Base-by-base conservation (phyloP, 2,329 filamentous ascomycete species). In the Phyllosticta citribraziliensis region DNA sequence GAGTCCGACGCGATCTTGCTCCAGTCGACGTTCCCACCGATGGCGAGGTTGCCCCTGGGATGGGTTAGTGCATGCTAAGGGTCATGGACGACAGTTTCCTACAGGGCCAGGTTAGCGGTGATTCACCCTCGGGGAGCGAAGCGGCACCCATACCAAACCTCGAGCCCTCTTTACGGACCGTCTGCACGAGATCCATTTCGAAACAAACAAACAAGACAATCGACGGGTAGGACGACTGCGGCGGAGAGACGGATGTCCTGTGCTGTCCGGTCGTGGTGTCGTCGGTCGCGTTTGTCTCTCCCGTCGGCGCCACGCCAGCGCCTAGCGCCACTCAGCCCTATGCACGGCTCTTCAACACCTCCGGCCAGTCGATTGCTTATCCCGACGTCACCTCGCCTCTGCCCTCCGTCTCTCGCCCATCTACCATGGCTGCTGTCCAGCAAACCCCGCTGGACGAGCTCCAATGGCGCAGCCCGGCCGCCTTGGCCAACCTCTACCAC, bases 161-260 rank as follows among this genome's bases (percentile, higher is more conserved):
- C 64, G 82, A 85, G 64, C 85, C 85, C 73, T 96, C 93, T 77
- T 99, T 97, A 70, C 92, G 90, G 64, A 99, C 88, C 52, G 89
- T 91, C 63, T 92, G 89, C 60, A 97, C 85, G 60, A 99, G 84
- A 82, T 99, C 94, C 94, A 99, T 97, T 61, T 25, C 11, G 25
- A 22, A 5, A 10, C 22, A 22, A 22, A 22, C 22, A 22, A 22
- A 22, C 2, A 22, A 22, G 22, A 33, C 58, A 58, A n/a, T 10
- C 25, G 17, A 35, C 4, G 55, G 27, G 47, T 56, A 52, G 10
- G n/a, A 58, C 56, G 64, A 62, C 47, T 51, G 54, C 56, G 53
- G 52, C 24, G 52, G 53, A 53, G 51, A 27, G n/a, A n/a, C n/a
- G n/a, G n/a, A n/a, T n/a, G n/a, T n/a, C n/a, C n/a, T n/a, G n/a